Evolutionary conservation across 2,329 filamentous ascomycete genomes (phyloP), one percentile per base, ranked within the genome.

Genomic region (Didymella pinodella): DNA sequence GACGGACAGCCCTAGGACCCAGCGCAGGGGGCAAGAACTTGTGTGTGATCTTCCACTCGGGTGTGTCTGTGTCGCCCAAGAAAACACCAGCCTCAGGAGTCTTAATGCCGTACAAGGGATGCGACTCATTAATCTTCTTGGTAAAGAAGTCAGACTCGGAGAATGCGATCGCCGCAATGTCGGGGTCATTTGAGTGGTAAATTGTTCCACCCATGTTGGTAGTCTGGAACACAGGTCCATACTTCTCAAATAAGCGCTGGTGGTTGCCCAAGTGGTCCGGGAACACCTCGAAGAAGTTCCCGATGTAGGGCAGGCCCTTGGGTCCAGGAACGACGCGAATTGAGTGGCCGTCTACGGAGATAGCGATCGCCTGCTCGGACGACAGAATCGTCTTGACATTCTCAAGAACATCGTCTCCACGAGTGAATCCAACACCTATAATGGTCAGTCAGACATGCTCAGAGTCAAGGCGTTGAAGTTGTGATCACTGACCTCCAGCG

Each of bases 1-100:
- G 86, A 0, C 83, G 78, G 4, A 88, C 85, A 0, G 86, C 86
- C 66, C 86, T 87, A 31, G 86, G 85, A 0, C 82, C 81, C 11
- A 88, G 75, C 0, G 84, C 83, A 0, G 86, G 85, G 0, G 86
- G 85, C 0, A 88, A 64, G 71, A 88, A 89, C 69, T 88, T 89
- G 77, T 88, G 87, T 0, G 83, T 81, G 0, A 81, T 53, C 41
- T 68, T 75, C 82, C 82, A 86, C 54, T 81, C 78, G 16, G 80
- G 77, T 0, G 80, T 82, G 20, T 84, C 78, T 0, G 84, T 86
- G 64, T 86, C 84, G 3, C 63, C 64, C 4, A 75, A 45, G 58
- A 77, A 77, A 0, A 78, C 60, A 36, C 59, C 63, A 7, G 74
- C 74, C 18, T 64, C 58, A 6, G 71, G 59, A 20, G 73, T 59